Base-by-base conservation (phyloP, 768 basidiomycete species). In the Neoboletus magnificus region DNA sequence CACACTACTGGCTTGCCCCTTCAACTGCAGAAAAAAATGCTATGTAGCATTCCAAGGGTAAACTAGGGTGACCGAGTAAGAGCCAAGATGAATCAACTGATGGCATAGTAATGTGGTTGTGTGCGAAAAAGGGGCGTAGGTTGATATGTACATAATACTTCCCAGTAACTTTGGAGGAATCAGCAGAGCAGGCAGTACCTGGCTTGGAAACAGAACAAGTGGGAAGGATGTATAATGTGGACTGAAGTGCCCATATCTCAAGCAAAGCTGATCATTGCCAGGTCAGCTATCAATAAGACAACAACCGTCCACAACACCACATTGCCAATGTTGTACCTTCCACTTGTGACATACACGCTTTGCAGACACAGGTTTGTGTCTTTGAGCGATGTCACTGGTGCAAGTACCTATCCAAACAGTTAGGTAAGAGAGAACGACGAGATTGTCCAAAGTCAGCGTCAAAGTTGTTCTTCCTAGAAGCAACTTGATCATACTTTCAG, bases 401-500 rank as follows among this genome's bases (percentile, higher is more conserved):
- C 63, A 48, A 77, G 66, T 8, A 78, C 72, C 69, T 76, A 55
- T 35, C 10, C 41, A 39, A 29, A 41, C 25, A 35, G 30, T 51
- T 20, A 23, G 27, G 32, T 2, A n/a, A 40, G 13, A 25, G 5
- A 29, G n/a, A 20, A 42, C 22, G 37, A 33, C 23, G 36, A 16
- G 10, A 32, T 41, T 40, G 15, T 9, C 23, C n/a, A 33, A 45
- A 40, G 15, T 52, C 35, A 48, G 33, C 42, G 15, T 29, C 47
- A 25, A 35, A 3, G 22, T 30, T 23, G 32, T 1, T 52, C 32
- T 18, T 44, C 35, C 5, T 6, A 15, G 2, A 15, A 23, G 3
- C 11, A 35, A 29, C 36, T 4, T 16, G 33, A 54, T 43, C 66
- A 6, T 44, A 78, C 77, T 71, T 73, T 75, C 16, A 83, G 83